Conservation (phyloP, 1,284 basidiomycete species). For the Austropuccinia psidii region DNA sequence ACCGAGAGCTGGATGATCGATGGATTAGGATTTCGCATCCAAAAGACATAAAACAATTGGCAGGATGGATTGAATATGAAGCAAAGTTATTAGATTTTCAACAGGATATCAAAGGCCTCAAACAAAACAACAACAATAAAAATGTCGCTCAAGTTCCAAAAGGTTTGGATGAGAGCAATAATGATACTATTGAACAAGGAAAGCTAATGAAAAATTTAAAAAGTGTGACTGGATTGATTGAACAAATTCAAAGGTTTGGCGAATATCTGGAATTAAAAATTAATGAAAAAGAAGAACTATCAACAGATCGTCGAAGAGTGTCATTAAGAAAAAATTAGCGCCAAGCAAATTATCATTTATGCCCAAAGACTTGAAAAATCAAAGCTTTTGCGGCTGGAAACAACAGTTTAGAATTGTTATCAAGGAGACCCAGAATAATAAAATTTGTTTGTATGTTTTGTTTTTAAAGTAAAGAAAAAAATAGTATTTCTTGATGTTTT, state of each 20-base stretch:
- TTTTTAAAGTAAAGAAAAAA: no score
- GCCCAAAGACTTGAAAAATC: no score
- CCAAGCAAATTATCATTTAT: no score
- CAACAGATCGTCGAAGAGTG: no score
- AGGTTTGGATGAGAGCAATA: not conserved
- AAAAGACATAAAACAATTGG: conserved; percentile 25
- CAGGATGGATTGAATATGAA: conserved; percentile 37
- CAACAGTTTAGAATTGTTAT: no score
- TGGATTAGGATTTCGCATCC: conserved; percentile 34
- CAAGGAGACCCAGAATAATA: no score
- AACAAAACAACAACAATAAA: not conserved
- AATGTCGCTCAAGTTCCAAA: not conserved
- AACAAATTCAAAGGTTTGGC: conserved; percentile 22
- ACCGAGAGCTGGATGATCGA: conserved; percentile 21
- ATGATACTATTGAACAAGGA: not conserved
- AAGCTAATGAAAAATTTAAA: not conserved
- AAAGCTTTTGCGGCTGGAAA: no score
- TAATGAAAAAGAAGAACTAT: no score
- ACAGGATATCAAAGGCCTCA: not conserved
- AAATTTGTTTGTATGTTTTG: no score
- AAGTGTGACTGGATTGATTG: not conserved
- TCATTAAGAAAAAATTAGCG: no score
- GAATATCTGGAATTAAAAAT: conserved; percentile 34
- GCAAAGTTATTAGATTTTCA: conserved; percentile 28
- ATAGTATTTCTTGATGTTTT: no score